Evolutionary conservation across 164 flowering plant genomes (phyloP).

Genomic region (Vitis vinifera): DNA sequence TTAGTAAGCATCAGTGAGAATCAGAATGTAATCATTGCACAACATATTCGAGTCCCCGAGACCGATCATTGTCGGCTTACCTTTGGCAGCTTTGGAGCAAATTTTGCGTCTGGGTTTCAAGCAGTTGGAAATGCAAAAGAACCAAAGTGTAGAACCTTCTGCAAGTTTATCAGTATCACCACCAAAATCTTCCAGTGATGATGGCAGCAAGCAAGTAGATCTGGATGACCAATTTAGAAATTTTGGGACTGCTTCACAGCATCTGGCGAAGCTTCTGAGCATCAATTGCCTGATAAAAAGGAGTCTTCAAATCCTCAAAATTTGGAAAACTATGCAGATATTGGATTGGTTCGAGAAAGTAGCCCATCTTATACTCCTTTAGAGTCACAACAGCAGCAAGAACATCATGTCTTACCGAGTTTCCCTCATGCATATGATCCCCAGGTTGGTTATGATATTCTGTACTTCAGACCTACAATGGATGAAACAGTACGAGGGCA

Average conservation of each 20-base stretch:
- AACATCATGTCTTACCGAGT: slow-evolving; percentile 44
- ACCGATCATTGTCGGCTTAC: slow-evolving; percentile 66
- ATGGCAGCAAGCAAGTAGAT: slow-evolving; percentile 44
- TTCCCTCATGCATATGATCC: slow-evolving; percentile 85
- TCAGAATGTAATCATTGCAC: slow-evolving; percentile 87
- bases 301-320: slow-evolving; percentile 50
- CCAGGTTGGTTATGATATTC: slow-evolving; percentile 63
- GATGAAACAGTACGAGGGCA: slow-evolving; percentile 67
- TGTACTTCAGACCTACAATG: slow-evolving; percentile 67
- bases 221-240: slow-evolving; percentile 44
- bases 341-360: slow-evolving; percentile 60
- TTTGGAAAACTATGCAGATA: slow-evolving; percentile 58
- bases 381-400: slow-evolving; percentile 65
- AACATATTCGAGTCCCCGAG: slow-evolving; percentile 84
- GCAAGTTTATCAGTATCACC: slow-evolving; percentile 40
- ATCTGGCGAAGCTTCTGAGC: slow-evolving; percentile 49
- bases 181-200: slow-evolving; percentile 42
- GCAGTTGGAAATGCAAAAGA: slow-evolving; percentile 35
- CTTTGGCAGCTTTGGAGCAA: slow-evolving; percentile 87
- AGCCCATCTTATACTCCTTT: slow-evolving; percentile 44
- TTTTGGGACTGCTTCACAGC: slow-evolving; percentile 62
- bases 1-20: slow-evolving; percentile 33
- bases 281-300: slow-evolving; percentile 46
- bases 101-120: slow-evolving; percentile 32
- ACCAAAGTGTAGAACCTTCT: slow-evolving; percentile 38